Evolutionary conservation across 2,329 filamentous ascomycete species (phyloP).

Genomic region (Hypoxylon sp.): DNA sequence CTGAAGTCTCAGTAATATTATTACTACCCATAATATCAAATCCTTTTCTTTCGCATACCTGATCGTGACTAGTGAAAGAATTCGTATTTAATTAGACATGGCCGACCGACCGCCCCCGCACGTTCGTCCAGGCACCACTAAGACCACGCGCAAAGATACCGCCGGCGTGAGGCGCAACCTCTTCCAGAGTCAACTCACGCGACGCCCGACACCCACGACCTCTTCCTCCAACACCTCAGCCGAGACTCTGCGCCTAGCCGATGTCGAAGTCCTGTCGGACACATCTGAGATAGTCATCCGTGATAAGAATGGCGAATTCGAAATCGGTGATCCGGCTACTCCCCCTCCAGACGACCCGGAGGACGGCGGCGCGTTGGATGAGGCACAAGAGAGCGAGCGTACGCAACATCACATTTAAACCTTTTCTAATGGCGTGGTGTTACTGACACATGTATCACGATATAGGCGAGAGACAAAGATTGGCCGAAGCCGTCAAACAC

Average conservation of each 20-base stretch:
- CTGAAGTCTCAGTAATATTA: conserved; percentile 12
- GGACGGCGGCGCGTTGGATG: conserved; percentile 69
- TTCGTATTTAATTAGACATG: conserved; percentile 37
- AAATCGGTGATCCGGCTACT: conserved; percentile 71
- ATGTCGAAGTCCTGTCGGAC: conserved; percentile 61
- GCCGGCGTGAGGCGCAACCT: conserved; percentile 67
- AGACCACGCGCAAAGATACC: conserved; percentile 50
- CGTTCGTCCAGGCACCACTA: conserved; percentile 43
- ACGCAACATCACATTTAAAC: conserved; percentile 48
- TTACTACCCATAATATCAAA: neutral
- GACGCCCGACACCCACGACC: conserved; percentile 66
- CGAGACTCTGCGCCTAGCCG: conserved; percentile 66
- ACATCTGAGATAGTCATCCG: conserved; percentile 72
- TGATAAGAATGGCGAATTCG: conserved; percentile 74
- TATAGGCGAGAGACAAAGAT: conserved; percentile 71
- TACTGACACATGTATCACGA: conserved; percentile 40
- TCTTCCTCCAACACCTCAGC: conserved; percentile 57
- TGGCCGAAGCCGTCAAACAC: conserved; percentile 74
- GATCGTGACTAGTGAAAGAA: conserved; percentile 7
- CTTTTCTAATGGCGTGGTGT: conserved; percentile 35
- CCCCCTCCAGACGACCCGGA: conserved; percentile 69
- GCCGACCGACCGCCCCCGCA: conserved; percentile 51
- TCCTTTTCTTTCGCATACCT: neutral
- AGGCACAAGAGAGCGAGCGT: conserved; percentile 71
- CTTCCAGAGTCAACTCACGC: conserved; percentile 72